Percentiles rank a stretch among this genome's conserved stretches.
phyloP scores from a whole-genome alignment of 2,329 filamentous ascomycete genomes.

The Penicillium sclerotigenum region DNA sequence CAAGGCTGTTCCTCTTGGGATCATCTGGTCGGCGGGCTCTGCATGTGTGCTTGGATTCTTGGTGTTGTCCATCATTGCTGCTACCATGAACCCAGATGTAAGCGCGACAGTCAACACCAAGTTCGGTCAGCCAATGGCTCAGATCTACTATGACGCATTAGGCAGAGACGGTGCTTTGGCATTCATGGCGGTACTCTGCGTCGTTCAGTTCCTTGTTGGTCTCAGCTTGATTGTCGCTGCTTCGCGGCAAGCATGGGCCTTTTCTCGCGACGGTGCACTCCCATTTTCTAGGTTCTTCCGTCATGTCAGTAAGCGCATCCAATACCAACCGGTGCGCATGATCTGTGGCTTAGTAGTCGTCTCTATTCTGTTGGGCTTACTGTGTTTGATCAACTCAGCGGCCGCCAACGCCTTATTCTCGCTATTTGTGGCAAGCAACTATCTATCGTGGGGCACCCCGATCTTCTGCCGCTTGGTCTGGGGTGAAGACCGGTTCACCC shows the following conservation, averaged over 20 bases:
- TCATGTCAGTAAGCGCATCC: conserved; percentile 53
- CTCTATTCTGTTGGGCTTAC: conserved; percentile 54
- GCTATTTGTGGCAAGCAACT: conserved; percentile 55
- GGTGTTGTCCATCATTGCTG: conserved; percentile 57
- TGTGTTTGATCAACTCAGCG: conserved; percentile 57
- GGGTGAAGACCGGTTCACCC: conserved; percentile 56
- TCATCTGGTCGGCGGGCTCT: conserved; percentile 45
- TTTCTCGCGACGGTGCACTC: conserved; percentile 60
- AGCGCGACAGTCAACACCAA: conserved; percentile 46
- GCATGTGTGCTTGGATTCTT: conserved; percentile 52
- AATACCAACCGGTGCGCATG: conserved; percentile 57
- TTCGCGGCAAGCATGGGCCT: conserved; percentile 62
- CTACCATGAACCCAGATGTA: conserved; percentile 54
- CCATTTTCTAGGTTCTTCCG: conserved; percentile 59
- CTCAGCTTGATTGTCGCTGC: conserved; percentile 57
- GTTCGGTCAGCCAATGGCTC: conserved; percentile 60
- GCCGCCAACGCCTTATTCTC: conserved; percentile 60
- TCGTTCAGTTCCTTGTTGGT: conserved; percentile 62
- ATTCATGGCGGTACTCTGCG: conserved; percentile 58
- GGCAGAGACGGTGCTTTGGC: conserved; percentile 58
- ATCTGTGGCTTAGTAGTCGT: conserved; percentile 54
- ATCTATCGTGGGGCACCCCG: conserved; percentile 59
- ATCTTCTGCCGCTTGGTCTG: conserved; percentile 59
- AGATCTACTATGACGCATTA: conserved; percentile 60
- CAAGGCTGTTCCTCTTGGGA: conserved; percentile 58